phyloP scores from a whole-genome alignment of 805 yeast species.

The Ogataea nitratoaversa region DNA sequence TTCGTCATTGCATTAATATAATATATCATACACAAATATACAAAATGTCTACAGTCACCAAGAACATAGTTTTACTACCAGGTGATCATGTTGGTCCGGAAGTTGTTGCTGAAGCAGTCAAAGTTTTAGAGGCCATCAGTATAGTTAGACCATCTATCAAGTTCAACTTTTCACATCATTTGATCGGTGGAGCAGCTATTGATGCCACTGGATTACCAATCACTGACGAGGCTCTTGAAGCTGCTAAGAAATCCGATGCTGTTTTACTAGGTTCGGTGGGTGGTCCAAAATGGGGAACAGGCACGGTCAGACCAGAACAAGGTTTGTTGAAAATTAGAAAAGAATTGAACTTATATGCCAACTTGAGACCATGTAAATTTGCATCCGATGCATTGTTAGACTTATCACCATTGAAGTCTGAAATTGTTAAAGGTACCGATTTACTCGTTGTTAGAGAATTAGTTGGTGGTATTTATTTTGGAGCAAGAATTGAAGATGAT shows the following conservation, averaged over 20 bases:
- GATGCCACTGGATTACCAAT: slow-evolving; percentile 94
- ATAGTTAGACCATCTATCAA: slow-evolving; percentile 50
- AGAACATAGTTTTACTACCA: slow-evolving; percentile 82
- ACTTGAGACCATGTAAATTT: slow-evolving; percentile 94
- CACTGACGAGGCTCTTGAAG: slow-evolving; percentile 77
- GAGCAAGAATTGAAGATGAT: slow-evolving; percentile 90
- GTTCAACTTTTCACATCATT: slow-evolving; percentile 76
- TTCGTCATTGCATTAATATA: neutral
- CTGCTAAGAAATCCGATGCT: slow-evolving; percentile 86
- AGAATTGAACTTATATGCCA: slow-evolving; percentile 90
- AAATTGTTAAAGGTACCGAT: slow-evolving; percentile 85
- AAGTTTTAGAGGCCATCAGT: slow-evolving; percentile 79
- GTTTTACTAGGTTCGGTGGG: slow-evolving; percentile 98
- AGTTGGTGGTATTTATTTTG: slow-evolving; percentile 97
- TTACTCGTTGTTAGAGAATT: slow-evolving; percentile 92
- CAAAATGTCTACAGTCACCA: slow-evolving; percentile 24
- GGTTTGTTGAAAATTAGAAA: slow-evolving; percentile 92
- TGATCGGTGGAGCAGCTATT: slow-evolving; percentile 98
- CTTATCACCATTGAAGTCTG: slow-evolving; percentile 82
- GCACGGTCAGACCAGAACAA: slow-evolving; percentile 94
- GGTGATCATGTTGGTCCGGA: slow-evolving; percentile 98
- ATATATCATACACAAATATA: neutral
- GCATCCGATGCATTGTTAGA: slow-evolving; percentile 79
- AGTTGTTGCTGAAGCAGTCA: slow-evolving; percentile 83
- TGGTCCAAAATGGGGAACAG: slow-evolving; percentile 99